Base-by-base conservation (phyloP, 2,329 filamentous ascomycete species). In the Talaromyces sp. region DNA sequence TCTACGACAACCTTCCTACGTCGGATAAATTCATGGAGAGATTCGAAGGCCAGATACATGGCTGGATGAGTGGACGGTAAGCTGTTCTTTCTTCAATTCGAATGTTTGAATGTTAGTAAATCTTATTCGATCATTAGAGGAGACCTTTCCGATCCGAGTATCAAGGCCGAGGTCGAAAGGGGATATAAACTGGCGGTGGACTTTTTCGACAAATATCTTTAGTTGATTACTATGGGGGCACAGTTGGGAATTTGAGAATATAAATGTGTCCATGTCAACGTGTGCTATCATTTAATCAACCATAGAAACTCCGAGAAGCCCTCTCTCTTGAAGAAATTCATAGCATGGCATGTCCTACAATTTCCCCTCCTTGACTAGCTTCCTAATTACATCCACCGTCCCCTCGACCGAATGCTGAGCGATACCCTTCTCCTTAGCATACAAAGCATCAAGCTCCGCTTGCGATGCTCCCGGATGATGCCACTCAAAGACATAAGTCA, bases 61-160 rank as follows among this genome's bases (percentile, higher is more conserved):
- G 89, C 43, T 91, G 88, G 87, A 91, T 91, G 89, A 87, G 86
- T 2, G 88, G 89, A 1, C 83, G 88, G 45, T 65, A 19, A 22
- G 63, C n/a, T 43, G 24, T 8, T 33, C 9, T 54, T 19, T n/a
- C 6, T 7, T 9, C 1, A 22, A 3, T 19, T 35, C 3, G 5
- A 6, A 22, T 11, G 1, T 35, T n/a, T 35, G 8, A 9, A 37
- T 13, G 9, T 13, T 35, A 13, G 14, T 37, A 2, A 10, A 13
- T 37, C 7, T 37, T 7, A 1, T 19, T 33, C 13, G 16, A 1
- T 6, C 6, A 37, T 19, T 57, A 65, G 63, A 37, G 82, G 84
- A 0, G 79, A 90, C 70, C 77, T 91, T 35, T 79, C 81, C 33
- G 79, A 88, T 52, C 77, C 81, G 58, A 77, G 76, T 33, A 82